Percentiles rank a stretch among this genome's conserved stretches.
Conservation (phyloP, 345 rosid species). For the Barbarea vulgaris region DNA sequence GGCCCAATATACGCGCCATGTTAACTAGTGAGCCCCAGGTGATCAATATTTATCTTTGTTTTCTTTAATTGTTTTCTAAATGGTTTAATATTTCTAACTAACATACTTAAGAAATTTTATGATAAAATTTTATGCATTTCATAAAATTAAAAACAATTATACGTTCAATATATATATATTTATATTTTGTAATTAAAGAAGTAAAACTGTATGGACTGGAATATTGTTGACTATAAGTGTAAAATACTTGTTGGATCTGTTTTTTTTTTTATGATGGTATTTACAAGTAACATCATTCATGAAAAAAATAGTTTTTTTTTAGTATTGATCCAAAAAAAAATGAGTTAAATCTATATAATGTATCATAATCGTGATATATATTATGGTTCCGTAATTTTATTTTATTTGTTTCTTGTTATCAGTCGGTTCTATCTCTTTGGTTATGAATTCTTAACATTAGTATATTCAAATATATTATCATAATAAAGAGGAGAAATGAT, state of each 20-base stretch:
- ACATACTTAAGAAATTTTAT: background rate
- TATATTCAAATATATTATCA: background rate
- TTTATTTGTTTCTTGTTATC: background rate
- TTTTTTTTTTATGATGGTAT: background rate
- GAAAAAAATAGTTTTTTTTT: background rate
- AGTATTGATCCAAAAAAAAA: background rate
- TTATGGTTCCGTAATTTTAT: background rate
- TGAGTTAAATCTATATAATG: background rate
- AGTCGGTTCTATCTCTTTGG: background rate
- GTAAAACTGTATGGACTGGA: background rate
- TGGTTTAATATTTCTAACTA: conserved; percentile 1
- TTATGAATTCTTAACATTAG: conserved; percentile 1
- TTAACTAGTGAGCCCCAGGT: conserved; percentile 35
- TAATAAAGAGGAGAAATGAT: conserved; percentile 27
- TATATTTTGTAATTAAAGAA: background rate
- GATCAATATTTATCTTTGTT: background rate
- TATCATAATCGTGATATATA: background rate
- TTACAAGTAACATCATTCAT: background rate
- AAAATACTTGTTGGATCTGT: background rate
- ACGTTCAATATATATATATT: background rate
- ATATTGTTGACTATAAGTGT: background rate
- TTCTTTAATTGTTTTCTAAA: background rate
- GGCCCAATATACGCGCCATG: conserved; percentile 30
- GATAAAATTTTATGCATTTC: background rate
- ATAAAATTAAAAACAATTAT: background rate